Evolutionary conservation across 306 rosid species (phyloP).

Genomic region (Mimosa pudica): DNA sequence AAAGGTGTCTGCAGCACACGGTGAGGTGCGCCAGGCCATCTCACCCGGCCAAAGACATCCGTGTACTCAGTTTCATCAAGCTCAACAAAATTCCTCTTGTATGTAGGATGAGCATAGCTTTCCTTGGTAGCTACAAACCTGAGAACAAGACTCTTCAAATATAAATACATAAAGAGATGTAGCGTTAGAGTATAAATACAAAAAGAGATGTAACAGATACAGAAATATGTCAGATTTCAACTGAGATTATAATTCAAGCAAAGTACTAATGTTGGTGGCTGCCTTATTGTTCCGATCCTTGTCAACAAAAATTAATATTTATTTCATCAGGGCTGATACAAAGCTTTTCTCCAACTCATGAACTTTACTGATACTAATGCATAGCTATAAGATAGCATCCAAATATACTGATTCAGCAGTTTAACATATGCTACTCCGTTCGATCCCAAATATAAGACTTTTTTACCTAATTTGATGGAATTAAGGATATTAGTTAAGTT

Average conservation of each 20-base stretch:
- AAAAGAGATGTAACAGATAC: background rate
- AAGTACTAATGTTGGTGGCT: background rate
- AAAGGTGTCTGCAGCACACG: conserved; percentile 76
- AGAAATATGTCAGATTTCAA: background rate
- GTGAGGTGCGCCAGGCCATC: conserved; percentile 83
- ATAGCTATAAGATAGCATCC: background rate
- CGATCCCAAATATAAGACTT: no score
- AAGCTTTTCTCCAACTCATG: background rate
- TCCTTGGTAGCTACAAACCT: conserved; percentile 88
- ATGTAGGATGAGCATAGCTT: conserved; percentile 80
- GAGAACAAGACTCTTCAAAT: conserved; percentile 25
- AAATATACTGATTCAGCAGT: background rate
- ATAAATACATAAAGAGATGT: background rate
- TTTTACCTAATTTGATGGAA: no score
- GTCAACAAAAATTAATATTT: conserved; percentile 10
- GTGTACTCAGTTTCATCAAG: conserved; percentile 68
- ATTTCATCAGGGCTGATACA: background rate
- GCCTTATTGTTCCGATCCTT: background rate
- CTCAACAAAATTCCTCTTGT: conserved; percentile 75
- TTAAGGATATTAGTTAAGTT: no score
- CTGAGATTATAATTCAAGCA: conserved; percentile 19
- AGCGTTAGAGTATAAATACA: background rate
- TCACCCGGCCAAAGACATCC: conserved; percentile 71
- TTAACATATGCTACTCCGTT: background rate
- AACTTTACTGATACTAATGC: background rate